Percentiles rank a stretch among this genome's conserved stretches.
Evolutionary conservation across 805 yeast genomes (phyloP).

Genomic region (Debaryomyces tyrocola): DNA sequence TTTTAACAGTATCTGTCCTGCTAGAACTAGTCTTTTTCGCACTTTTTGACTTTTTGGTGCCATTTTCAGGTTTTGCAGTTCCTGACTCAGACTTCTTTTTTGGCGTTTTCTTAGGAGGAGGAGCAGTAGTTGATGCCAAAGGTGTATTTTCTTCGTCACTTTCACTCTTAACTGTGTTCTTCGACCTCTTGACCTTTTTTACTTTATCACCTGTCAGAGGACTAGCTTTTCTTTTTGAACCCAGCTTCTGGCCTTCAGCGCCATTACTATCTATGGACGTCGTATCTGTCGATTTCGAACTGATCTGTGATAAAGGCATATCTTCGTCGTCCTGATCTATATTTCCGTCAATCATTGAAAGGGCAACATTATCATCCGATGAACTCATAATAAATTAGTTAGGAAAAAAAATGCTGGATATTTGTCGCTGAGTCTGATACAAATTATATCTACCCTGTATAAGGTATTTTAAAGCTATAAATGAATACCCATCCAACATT

Average conservation of each 20-base stretch:
- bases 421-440: too few species aligned
- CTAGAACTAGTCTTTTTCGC: neutral
- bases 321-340: conserved; percentile 6
- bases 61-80: neutral
- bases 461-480: too few species aligned
- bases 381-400: conserved; percentile 15
- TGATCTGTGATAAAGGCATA: conserved; percentile 7
- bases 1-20: conserved; percentile 4
- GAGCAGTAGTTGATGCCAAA: neutral
- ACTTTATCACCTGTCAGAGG: neutral
- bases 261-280: conserved; percentile 1
- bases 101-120: conserved; percentile 2
- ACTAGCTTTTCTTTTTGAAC: neutral
- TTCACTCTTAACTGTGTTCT: conserved; percentile 1
- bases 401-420: too few species aligned
- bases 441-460: too few species aligned
- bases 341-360: conserved; percentile 8
- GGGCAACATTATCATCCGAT: conserved; percentile 23
- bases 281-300: neutral
- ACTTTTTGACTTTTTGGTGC: conserved; percentile 5
- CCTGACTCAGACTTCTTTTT: conserved; percentile 3
- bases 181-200: neutral
- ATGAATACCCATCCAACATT: too few species aligned
- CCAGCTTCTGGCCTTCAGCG: conserved; percentile 2
- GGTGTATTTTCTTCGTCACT: conserved; percentile 4